Evolutionary conservation across 768 basidiomycete genomes (phyloP).

Genomic region (Boletales sp.): DNA sequence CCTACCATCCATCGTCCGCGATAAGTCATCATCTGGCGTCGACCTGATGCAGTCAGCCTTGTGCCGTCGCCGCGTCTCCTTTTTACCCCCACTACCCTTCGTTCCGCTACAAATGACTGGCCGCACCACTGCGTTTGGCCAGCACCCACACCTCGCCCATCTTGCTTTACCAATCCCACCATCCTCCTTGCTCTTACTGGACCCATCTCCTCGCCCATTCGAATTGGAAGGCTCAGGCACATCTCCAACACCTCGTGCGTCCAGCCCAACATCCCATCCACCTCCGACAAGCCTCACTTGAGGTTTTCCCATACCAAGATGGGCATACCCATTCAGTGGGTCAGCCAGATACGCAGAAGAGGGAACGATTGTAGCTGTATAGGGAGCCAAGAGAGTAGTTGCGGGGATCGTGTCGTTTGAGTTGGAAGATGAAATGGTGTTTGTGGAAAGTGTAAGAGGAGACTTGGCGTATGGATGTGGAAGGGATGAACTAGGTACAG

Average conservation of each 20-base stretch:
- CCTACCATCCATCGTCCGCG: slow-evolving; percentile 10
- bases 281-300: slow-evolving; percentile 77
- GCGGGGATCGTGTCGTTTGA: slow-evolving; percentile 55
- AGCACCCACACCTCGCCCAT: slow-evolving; percentile 54
- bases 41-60: slow-evolving; percentile 14
- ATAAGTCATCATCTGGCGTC: slow-evolving; percentile 1
- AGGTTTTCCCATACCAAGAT: slow-evolving; percentile 79
- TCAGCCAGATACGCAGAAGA: slow-evolving; percentile 68
- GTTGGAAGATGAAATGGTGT: slow-evolving; percentile 38
- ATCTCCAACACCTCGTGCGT: slow-evolving; percentile 68
- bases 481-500: slow-evolving; percentile 20
- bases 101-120: slow-evolving; percentile 37
- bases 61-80: slow-evolving; percentile 17
- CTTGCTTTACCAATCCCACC: slow-evolving; percentile 40
- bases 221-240: slow-evolving; percentile 25
- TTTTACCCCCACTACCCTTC: slow-evolving; percentile 14
- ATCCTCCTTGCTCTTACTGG: slow-evolving; percentile 35
- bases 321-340: slow-evolving; percentile 83
- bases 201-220: neutral
- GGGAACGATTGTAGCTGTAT: slow-evolving; percentile 59
- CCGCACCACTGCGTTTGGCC: slow-evolving; percentile 45
- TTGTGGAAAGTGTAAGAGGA: slow-evolving; percentile 35
- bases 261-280: slow-evolving; percentile 75
- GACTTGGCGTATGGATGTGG: slow-evolving; percentile 16
- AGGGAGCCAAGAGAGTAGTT: slow-evolving; percentile 58